Conservation (phyloP, 805 yeast species). For the Yamadazyma akitaensis region DNA sequence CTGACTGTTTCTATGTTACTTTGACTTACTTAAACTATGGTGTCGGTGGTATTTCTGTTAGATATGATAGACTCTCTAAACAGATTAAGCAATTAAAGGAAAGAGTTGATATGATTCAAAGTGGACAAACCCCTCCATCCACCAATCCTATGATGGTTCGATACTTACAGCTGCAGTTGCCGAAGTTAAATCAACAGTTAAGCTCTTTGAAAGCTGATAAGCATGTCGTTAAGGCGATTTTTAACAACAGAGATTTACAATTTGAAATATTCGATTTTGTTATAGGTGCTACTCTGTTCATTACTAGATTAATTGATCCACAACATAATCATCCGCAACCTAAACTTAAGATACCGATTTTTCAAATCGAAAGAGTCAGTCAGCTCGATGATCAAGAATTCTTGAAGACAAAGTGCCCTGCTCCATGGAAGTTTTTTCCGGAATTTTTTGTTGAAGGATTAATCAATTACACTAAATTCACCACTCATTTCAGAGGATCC, state of each 20-base stretch:
- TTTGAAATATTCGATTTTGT: constrained; percentile 71
- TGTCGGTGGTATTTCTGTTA: constrained; percentile 68
- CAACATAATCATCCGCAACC: constrained; percentile 56
- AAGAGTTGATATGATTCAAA: constrained; percentile 45
- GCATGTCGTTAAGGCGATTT: constrained; percentile 61
- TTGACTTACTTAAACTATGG: constrained; percentile 85
- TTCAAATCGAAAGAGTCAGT: constrained; percentile 56
- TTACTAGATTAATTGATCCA: constrained; percentile 73
- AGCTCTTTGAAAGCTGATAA: constrained; percentile 39
- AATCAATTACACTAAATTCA: constrained; percentile 63
- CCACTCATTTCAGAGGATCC: constrained; percentile 52
- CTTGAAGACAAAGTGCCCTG: constrained; percentile 61
- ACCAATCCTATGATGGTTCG: constrained; percentile 24
- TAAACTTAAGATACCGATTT: constrained; percentile 50
- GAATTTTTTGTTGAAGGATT: constrained; percentile 84
- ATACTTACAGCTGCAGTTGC: constrained; percentile 39
- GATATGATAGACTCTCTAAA: constrained; percentile 51
- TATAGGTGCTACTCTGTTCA: constrained; percentile 70
- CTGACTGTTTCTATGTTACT: constrained; percentile 82
- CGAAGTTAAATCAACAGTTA: constrained; percentile 40
- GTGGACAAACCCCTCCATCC: constrained; percentile 25
- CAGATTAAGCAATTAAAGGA: constrained; percentile 48
- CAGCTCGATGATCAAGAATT: constrained; percentile 74
- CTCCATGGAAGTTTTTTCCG: constrained; percentile 79
- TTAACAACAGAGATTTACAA: constrained; percentile 55